Base-by-base conservation (phyloP, 2,329 filamentous ascomycete genomes). In the Whalleya microplaca region DNA sequence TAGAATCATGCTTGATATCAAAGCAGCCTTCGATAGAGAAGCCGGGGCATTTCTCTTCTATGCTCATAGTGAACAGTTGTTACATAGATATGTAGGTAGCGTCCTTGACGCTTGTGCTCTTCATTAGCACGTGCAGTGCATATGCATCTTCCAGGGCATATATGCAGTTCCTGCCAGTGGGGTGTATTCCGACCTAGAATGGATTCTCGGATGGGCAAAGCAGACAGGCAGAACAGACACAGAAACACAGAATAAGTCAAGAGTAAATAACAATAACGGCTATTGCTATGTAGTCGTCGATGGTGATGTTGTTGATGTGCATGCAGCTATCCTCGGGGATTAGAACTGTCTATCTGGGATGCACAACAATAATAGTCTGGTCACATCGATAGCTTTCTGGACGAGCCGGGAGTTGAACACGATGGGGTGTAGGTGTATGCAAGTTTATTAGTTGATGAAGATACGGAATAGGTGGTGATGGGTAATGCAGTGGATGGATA, bases 111-210 rank as follows among this genome's bases (percentile, higher is more conserved):
- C 60, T 63, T 63, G 61, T 63, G 60, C 60, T 56, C 55, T 63
- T 63, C 60, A 55, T 63, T 60, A 37, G 54, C 47, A 48, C 57
- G 57, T 62, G 59, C 56, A 57, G 51, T 63, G 57, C 53, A 61
- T 59, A 55, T 62, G 59, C 57, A 64, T 27, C 20, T 53, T 16
- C 48, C 53, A 61, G 54, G 61, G 53, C 61, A 55, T 52, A 12
- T 49, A 56, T 59, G 54, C 53, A 58, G 50, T 51, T 42, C 55
- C 61, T 62, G 53, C 56, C 62, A 64, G 62, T 64, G 62, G 62
- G 62, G 62, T 64, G 59, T 62, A 62, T 64, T 64, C 61, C 61
- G 61, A 50, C 54, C 61, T 55, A 56, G 58, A 61, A 58, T 62
- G 58, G 51, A n/a, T n/a, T n/a, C n/a, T n/a, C n/a, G n/a, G n/a